Evolutionary conservation across 805 yeast genomes (phyloP).

Genomic region (Teunomyces lycoperdinae): DNA sequence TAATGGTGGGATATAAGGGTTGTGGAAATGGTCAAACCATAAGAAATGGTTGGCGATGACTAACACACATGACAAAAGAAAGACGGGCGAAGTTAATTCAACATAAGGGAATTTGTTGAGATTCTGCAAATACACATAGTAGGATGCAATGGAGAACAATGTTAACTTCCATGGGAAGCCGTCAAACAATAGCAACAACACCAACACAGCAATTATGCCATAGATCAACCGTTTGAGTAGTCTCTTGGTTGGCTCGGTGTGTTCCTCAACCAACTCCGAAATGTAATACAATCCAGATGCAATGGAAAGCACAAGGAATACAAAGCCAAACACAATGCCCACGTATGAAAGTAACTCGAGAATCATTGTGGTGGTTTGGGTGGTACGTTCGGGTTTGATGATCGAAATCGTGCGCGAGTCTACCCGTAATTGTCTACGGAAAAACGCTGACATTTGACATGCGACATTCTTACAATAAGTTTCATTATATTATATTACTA

Average conservation of each 20-base stretch:
- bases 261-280: conserved; percentile 91
- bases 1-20: conserved; percentile 70
- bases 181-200: conserved; percentile 67
- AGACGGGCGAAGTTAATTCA: conserved; percentile 65
- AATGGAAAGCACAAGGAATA: conserved; percentile 48
- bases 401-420: no score
- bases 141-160: conserved; percentile 64
- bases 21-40: conserved; percentile 85
- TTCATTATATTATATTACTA: not conserved
- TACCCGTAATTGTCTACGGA: no score
- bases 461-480: not conserved
- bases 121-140: conserved; percentile 73
- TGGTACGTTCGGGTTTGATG: no score
- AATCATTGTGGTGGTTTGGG: conserved; percentile 23
- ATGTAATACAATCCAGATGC: conserved; percentile 92
- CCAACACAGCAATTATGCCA: conserved; percentile 51
- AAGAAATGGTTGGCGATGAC: conserved; percentile 79
- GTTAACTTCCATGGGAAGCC: conserved; percentile 73
- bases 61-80: conserved; percentile 65
- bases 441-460: not conserved
- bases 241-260: conserved; percentile 78
- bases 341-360: conserved; percentile 37
- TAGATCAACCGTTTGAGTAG: conserved; percentile 63
- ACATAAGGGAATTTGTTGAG: conserved; percentile 82
- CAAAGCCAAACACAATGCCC: conserved; percentile 37